Base-by-base conservation (phyloP, 345 rosid species). In the Eucalyptus sp. region DNA sequence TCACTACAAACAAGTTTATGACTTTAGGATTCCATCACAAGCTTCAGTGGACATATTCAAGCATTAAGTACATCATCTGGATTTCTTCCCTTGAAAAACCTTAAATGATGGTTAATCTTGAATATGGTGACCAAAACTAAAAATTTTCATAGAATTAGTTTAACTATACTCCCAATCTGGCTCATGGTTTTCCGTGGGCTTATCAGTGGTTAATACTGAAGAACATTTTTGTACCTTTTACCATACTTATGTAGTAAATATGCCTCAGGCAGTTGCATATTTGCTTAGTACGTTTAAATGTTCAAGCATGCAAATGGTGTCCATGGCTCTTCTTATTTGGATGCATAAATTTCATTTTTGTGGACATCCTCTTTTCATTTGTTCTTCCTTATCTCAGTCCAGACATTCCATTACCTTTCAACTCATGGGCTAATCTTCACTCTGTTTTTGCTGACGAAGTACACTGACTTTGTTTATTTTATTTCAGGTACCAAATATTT, bases 401-500 rank as follows among this genome's bases (percentile, higher is more conserved):
- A 76, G 48, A 20, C 84, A 41, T 76, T 56, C 49, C 76, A 25
- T 46, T 20, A 64, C 84, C 85, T 41, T 66, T n/a, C 29, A 44
- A 66, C 79, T 31, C 68, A 68, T 31, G 76, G 81, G n/a, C 86
- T 50, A 29, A 64, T 50, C 58, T 80, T 87, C 88, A 50, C 87
- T 89, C 24, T 81, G 64, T n/a, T 64, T 51, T 88, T 83, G 37
- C 86, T 89, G 41, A 48, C 43, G 50, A 79, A 54, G 88, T 87
- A 43, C 89, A 46, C 66, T 62, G 86, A 68, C 27, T 84, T 52
- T 86, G 83, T 64, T 79, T 84, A 66, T 29, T 58, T 87, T 18
- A 88, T 87, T 84, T 86, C 92, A 98, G 99, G 94, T 97, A 88
- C 98, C 98, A 86, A 98, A 97, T 92, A 94, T 98, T 91, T 94